These are phyloP conservation scores for Melampsora americana DNA, from an alignment of 1,284 basidiomycete species.

Conservation along the genomic window DNA sequence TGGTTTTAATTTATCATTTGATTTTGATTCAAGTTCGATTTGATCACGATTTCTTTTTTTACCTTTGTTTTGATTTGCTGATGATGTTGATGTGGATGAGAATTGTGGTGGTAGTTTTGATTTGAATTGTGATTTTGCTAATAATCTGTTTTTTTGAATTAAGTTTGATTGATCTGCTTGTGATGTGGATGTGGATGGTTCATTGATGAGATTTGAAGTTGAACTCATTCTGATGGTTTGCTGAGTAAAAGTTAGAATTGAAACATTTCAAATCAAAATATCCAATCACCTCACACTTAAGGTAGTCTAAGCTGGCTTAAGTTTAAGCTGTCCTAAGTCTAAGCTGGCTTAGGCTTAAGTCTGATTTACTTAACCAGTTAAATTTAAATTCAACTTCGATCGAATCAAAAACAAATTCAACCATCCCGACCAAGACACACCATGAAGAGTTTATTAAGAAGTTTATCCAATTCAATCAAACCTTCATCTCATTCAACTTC, in stretches of 20 bases:
- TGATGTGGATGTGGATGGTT: background rate
- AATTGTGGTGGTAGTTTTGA: background rate
- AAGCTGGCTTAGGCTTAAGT: too few species aligned
- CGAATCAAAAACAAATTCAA: background rate
- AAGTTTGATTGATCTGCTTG: background rate
- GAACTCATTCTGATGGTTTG: too few species aligned
- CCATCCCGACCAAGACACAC: background rate
- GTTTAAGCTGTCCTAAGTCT: too few species aligned
- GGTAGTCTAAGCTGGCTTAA: too few species aligned
- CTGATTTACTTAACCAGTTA: too few species aligned
- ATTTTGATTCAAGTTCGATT: background rate
- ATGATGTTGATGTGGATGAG: background rate
- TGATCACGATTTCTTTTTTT: too few species aligned
- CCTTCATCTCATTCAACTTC: background rate
- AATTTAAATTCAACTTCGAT: too few species aligned
- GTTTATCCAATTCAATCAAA: background rate
- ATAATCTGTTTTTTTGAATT: background rate
- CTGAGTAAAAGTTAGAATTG: too few species aligned
- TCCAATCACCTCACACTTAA: too few species aligned
- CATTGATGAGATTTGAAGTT: too few species aligned
- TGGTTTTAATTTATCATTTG: conserved; percentile 21
- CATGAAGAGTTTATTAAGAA: background rate
- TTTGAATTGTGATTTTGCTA: background rate
- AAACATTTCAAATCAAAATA: too few species aligned
- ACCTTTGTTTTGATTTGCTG: too few species aligned